phyloP scores from a whole-genome alignment of 2,329 filamentous ascomycete genomes.

The Simplicillium aogashimaense region DNA sequence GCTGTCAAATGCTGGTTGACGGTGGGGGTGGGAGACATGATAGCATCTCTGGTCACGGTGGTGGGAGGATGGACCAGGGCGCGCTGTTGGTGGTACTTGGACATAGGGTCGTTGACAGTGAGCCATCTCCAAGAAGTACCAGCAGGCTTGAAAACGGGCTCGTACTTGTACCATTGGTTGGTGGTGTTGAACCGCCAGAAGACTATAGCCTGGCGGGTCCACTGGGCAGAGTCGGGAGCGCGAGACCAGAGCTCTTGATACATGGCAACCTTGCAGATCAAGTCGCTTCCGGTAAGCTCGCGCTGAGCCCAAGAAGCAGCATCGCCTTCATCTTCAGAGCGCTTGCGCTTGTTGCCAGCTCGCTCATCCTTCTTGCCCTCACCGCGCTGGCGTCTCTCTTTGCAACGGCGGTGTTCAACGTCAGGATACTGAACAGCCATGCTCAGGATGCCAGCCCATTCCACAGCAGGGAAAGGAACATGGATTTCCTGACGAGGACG shows the following conservation, averaged over 20 bases:
- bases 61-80: conserved; percentile 26
- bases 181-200: conserved; percentile 52
- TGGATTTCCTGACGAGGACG: conserved; percentile 37
- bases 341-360: conserved; percentile 27
- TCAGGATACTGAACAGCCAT: conserved; percentile 43
- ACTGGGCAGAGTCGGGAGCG: conserved; percentile 34
- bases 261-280: conserved; percentile 54
- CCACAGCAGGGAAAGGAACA: conserved; percentile 47
- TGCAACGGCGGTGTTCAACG: conserved; percentile 26
- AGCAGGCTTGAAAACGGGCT: conserved; percentile 37
- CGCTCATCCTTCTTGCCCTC: conserved; percentile 25
- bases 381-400: conserved; percentile 25
- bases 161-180: conserved; percentile 40
- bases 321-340: conserved; percentile 29
- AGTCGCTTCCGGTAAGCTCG: conserved; percentile 39
- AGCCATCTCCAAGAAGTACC: conserved; percentile 54
- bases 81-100: conserved; percentile 45
- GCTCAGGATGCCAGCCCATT: conserved; percentile 49
- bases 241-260: conserved; percentile 56
- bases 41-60: conserved; percentile 25
- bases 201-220: conserved; percentile 49
- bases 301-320: conserved; percentile 27
- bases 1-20: conserved; percentile 42
- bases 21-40: conserved; percentile 44
- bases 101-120: conserved; percentile 48